Conservation (phyloP, 169 alveolate species). For the Plasmodium berghei region DNA sequence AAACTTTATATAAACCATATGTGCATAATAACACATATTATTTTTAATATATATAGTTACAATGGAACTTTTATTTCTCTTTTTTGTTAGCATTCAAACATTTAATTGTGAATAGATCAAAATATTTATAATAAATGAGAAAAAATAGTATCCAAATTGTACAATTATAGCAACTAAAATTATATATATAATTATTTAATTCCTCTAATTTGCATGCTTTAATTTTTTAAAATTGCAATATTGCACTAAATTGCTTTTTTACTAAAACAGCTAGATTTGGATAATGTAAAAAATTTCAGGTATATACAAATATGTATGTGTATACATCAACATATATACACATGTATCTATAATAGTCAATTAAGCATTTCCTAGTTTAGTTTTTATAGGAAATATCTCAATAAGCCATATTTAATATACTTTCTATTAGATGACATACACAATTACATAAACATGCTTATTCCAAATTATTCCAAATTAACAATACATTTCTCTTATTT, state of each 20-base stretch:
- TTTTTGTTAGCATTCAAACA: too few species aligned
- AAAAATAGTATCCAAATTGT: background rate
- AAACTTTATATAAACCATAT: too few species aligned
- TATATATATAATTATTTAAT: background rate
- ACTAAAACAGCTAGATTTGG: background rate
- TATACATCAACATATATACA: background rate
- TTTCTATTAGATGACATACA: too few species aligned
- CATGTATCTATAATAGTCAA: background rate
- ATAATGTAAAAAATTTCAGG: background rate
- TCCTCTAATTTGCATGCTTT: background rate
- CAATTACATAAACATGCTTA: too few species aligned
- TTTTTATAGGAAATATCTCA: too few species aligned
- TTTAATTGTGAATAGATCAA: too few species aligned
- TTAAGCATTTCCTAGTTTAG: background rate
- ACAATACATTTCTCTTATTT: too few species aligned
- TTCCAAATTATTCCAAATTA: too few species aligned
- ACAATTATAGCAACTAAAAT: background rate
- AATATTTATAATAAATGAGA: background rate
- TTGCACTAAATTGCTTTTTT: background rate
- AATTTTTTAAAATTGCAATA: background rate
- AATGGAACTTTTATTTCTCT: too few species aligned
- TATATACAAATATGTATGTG: background rate
- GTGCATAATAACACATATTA: too few species aligned
- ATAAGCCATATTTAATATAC: too few species aligned
- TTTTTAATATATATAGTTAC: too few species aligned